Evolutionary conservation across 2,329 filamentous ascomycete genomes (phyloP).

Genomic region (Fusarium nodosum): DNA sequence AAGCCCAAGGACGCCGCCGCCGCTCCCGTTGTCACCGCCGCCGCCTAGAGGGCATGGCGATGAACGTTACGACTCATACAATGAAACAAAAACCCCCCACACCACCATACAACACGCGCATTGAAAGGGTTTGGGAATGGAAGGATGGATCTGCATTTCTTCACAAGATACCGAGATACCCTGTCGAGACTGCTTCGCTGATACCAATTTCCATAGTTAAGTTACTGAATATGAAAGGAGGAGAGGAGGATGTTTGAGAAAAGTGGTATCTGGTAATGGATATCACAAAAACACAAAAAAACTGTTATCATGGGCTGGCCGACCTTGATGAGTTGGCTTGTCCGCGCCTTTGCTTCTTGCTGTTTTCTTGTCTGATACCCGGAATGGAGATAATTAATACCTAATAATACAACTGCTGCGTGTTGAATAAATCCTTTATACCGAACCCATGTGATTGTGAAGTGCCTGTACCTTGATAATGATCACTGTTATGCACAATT

Average conservation of each 20-base stretch:
- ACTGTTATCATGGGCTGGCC: constrained; percentile 31
- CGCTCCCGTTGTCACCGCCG: constrained; percentile 64
- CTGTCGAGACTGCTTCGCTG: constrained; percentile 65
- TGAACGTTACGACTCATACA: constrained; percentile 46
- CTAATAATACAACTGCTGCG: constrained; percentile 60
- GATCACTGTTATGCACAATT: not conserved
- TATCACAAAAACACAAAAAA: constrained; percentile 43
- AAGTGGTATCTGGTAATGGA: constrained; percentile 37
- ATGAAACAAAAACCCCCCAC: constrained; percentile 45
- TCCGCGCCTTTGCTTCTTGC: constrained; percentile 48
- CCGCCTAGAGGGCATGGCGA: constrained; percentile 61
- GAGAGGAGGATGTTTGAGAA: constrained; percentile 36
- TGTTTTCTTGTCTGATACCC: constrained; percentile 58
- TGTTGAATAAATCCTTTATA: constrained; percentile 45
- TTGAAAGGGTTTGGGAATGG: constrained; percentile 62
- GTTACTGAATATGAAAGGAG: constrained; percentile 43
- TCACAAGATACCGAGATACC: constrained; percentile 67
- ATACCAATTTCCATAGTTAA: constrained; percentile 57
- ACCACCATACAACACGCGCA: constrained; percentile 51
- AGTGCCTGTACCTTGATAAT: not conserved
- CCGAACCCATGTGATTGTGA: not conserved
- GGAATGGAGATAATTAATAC: constrained; percentile 59
- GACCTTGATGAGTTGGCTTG: constrained; percentile 38
- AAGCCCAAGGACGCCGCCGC: constrained; percentile 59
- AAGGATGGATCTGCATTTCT: constrained; percentile 68